Evolutionary conservation across 139 green algal species (phyloP), one percentile per base, ranked within the genome.

Genomic region (Chlamydomonas sp.): DNA sequence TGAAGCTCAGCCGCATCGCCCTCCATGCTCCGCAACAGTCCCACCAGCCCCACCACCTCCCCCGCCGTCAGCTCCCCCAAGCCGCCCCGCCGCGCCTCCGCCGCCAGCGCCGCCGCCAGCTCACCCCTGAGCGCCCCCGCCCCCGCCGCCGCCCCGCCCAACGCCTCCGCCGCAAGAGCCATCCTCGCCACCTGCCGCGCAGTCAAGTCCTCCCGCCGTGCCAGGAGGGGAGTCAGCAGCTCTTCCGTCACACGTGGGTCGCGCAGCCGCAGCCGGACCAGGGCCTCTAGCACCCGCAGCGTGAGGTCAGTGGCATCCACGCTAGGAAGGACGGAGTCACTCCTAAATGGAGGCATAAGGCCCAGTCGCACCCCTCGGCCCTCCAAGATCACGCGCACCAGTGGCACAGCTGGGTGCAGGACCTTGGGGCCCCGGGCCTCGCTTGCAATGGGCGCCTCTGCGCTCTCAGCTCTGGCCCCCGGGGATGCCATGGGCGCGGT

Each of bases 91-190:
- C 4, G 20, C 71, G 12, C 71, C 71, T 4, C 71, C 71, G 5
- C 71, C 71, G 20, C 71, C 71, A 20, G 67, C 67, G 67, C 67
- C 67, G 9, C 67, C 67, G 67, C 67, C 67, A 73, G 8, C 67
- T 20, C 8, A 15, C 9, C 8, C 10, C 18, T 12, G 14, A n/a
- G 67, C 14, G 67, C 63, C 8, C 63, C 31, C 31, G 31, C 14
- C 67, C 14, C 14, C 64, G 66, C 49, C 58, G 80, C 80, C 80
- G 82, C 82, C 82, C 79, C 61, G 7, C 60, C 10, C 18, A 86
- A 71, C 60, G 72, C 71, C 9, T n/a, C 82, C 1, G 69, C 82
- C 10, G 82, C 82, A 1, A n/a, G 20, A 31, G 79, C 14, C 68
- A 86, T 7, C 12, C 5, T 2, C 0, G 60, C 62, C 3, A 73